Conservation (phyloP, 1,139 yeast genomes). For the Yamadazyma siamensis region DNA sequence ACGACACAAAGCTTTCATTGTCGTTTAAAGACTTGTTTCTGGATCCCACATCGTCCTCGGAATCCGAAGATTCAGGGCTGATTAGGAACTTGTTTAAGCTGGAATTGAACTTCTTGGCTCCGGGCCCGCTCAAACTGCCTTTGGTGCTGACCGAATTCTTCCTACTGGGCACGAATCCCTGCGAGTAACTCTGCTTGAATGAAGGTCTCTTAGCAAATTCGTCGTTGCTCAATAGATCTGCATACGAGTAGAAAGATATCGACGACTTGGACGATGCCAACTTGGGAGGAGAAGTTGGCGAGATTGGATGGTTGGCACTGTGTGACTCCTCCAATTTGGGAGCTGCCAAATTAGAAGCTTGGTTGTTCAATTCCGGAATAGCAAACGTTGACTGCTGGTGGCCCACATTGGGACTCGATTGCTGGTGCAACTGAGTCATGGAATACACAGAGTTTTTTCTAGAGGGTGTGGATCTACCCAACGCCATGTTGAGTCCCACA, state of each 20-base stretch:
- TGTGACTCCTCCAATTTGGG: constrained; percentile 1
- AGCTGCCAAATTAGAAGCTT: too few species aligned
- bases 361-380: constrained; percentile 8
- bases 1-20: constrained; percentile 34
- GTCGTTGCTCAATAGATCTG: constrained; percentile 70
- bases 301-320: constrained; percentile 11
- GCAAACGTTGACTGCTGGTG: constrained; percentile 1
- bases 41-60: constrained; percentile 17
- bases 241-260: constrained; percentile 71
- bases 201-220: constrained; percentile 61
- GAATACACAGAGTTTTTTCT: constrained; percentile 41
- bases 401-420: constrained; percentile 5
- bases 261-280: constrained; percentile 45
- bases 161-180: constrained; percentile 26
- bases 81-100: constrained; percentile 23
- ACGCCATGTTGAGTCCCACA: constrained; percentile 57
- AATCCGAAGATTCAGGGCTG: constrained; percentile 28
- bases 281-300: constrained; percentile 38
- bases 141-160: constrained; percentile 11
- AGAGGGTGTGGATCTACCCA: constrained; percentile 46
- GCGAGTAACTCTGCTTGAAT: constrained; percentile 30
- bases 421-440: constrained; percentile 20
- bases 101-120: constrained; percentile 12
- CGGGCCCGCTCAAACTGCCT: constrained; percentile 3
- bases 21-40: constrained; percentile 9